Evolutionary conservation across 441 rosid genomes (phyloP).

Genomic region (Euphorbia celastroides): DNA sequence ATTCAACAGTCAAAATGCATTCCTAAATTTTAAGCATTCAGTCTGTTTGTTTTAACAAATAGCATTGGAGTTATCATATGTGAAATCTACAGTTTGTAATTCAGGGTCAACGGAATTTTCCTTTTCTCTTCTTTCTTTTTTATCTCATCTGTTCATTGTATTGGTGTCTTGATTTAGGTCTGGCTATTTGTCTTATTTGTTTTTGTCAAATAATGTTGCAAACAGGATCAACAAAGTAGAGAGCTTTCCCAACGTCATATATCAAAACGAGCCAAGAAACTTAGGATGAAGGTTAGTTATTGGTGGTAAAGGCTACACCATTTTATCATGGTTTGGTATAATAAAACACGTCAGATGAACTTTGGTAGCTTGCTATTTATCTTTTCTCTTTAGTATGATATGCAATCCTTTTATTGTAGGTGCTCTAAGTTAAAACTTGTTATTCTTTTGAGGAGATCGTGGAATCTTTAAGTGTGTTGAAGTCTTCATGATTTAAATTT

Average conservation of each 20-base stretch:
- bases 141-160: background rate
- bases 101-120: background rate
- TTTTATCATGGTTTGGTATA: constrained; percentile 4
- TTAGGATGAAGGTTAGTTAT: constrained; percentile 67
- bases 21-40: too few species aligned
- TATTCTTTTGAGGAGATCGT: background rate
- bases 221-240: constrained; percentile 98
- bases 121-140: background rate
- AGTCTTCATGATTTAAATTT: background rate
- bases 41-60: too few species aligned
- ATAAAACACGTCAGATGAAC: background rate
- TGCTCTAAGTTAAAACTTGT: background rate
- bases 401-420: background rate
- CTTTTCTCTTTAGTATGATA: background rate
- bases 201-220: constrained; percentile 8
- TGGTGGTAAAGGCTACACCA: background rate
- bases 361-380: background rate
- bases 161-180: too few species aligned
- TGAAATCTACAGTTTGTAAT: background rate
- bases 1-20: too few species aligned
- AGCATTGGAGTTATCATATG: too few species aligned
- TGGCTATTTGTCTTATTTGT: background rate
- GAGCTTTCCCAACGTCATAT: constrained; percentile 94
- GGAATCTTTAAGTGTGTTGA: background rate
- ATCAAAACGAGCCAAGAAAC: constrained; percentile 88